phyloP scores from a whole-genome alignment of 352 stramenopile species.

The Halophytophthora polymorphica region DNA sequence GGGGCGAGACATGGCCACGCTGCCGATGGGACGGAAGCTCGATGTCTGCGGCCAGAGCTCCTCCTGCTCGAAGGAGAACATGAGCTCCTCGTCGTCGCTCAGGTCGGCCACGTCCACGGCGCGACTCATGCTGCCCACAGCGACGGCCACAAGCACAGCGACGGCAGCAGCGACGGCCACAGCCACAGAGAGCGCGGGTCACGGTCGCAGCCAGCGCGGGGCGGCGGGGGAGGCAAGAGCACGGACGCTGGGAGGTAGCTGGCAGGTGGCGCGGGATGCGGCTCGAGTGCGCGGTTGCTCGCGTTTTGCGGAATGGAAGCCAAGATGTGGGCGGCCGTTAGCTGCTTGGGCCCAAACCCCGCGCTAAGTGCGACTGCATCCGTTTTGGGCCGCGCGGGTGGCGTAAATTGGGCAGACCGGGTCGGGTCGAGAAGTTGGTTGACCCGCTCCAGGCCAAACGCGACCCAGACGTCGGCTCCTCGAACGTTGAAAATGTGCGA shows the following conservation, averaged over 20 bases:
- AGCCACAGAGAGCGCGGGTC: background rate
- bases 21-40: conserved; percentile 32
- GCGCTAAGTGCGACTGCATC: no score
- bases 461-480: no score
- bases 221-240: no score
- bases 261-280: no score
- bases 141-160: background rate
- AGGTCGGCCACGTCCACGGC: conserved; percentile 13
- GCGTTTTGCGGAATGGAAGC: no score
- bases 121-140: background rate
- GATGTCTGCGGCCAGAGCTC: conserved; percentile 1
- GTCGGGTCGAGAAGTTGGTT: no score
- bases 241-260: no score
- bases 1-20: conserved; percentile 28
- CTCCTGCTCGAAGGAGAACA: conserved; percentile 63
- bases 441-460: no score
- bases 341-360: background rate
- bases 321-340: no score
- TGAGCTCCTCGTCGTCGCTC: conserved; percentile 61
- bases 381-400: background rate
- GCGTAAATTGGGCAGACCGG: background rate
- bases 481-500: no score
- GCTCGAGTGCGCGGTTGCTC: background rate
- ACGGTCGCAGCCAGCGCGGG: no score
- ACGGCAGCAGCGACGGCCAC: background rate